Conservation (phyloP, 192 early-diverging fungal species). For the Lunasporangiospora selenospora region DNA sequence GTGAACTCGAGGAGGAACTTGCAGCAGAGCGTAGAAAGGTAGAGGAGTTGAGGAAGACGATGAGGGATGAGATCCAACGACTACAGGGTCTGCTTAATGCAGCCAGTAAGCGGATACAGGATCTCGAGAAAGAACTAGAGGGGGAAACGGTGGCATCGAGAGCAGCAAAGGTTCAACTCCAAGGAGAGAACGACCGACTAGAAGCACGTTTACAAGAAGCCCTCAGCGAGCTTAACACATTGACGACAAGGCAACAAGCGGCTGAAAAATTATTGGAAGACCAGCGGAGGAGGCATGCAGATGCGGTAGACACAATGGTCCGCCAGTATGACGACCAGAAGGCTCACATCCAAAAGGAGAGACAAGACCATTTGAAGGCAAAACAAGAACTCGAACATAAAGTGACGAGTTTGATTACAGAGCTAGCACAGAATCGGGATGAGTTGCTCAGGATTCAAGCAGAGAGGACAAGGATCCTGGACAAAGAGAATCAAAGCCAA, state of each 20-base stretch:
- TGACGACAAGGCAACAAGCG: constrained; percentile 7
- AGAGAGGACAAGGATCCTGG: constrained; percentile 4
- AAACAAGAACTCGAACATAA: constrained; percentile 17
- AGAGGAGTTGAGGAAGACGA: constrained; percentile 9
- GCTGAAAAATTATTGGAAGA: constrained; percentile 2
- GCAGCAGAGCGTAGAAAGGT: constrained; percentile 8
- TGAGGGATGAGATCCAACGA: constrained; percentile 15
- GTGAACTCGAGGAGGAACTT: constrained; percentile 24
- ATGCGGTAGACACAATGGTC: constrained; percentile 23
- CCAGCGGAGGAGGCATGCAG: constrained; percentile 5
- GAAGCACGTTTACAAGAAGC: neutral
- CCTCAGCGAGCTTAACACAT: neutral
- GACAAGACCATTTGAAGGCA: constrained; percentile 9
- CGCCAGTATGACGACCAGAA: constrained; percentile 23
- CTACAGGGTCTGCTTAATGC: constrained; percentile 10
- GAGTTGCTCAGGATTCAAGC: constrained; percentile 12
- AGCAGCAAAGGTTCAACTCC: neutral
- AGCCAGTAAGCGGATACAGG: constrained; percentile 3
- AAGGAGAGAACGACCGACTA: constrained; percentile 15
- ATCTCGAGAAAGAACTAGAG: neutral
- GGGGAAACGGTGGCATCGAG: neutral
- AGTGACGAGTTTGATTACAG: constrained; percentile 13
- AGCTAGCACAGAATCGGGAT: constrained; percentile 28
- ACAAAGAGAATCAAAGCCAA: constrained; percentile 19
- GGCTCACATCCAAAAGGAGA: constrained; percentile 6